phyloP scores from a whole-genome alignment of 2,329 filamentous ascomycete genomes.

The Arthrobotrys pseudoclavata region DNA sequence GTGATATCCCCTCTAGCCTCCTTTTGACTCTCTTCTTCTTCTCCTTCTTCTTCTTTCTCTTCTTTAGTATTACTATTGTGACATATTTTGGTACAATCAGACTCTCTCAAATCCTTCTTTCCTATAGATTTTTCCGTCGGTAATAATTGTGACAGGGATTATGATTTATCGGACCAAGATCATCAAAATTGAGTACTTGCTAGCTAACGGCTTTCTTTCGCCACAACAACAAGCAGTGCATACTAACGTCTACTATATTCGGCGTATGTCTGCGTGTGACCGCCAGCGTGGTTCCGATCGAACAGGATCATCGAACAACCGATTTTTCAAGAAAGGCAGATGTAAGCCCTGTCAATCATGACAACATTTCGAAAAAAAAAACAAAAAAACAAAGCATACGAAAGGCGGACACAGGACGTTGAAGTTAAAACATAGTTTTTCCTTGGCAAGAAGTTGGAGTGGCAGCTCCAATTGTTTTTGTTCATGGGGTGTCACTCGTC shows the following conservation, averaged over 20 bases:
- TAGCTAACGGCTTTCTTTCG: slow-evolving; percentile 9
- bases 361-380: slow-evolving; percentile 23
- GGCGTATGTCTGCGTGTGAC: background rate
- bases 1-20: slow-evolving; percentile 48
- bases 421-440: background rate
- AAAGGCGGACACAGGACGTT: background rate
- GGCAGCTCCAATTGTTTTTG: slow-evolving; percentile 3
- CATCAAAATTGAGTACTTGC: background rate
- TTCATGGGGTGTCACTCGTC: background rate
- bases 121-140: background rate
- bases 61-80: slow-evolving; percentile 27
- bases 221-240: slow-evolving; percentile 10
- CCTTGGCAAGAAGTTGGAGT: slow-evolving; percentile 32
- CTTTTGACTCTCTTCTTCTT: background rate
- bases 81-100: slow-evolving; percentile 26
- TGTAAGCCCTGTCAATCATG: slow-evolving; percentile 37
- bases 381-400: no score
- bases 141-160: slow-evolving; percentile 1
- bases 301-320: slow-evolving; percentile 13
- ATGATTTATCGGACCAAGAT: background rate
- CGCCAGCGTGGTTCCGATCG: slow-evolving; percentile 9
- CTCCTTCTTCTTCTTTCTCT: slow-evolving; percentile 1
- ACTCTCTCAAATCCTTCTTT: slow-evolving; percentile 6
- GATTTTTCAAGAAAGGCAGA: background rate
- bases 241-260: background rate